phyloP scores from a whole-genome alignment of 352 stramenopile species.

The Phytophthora europaea region DNA sequence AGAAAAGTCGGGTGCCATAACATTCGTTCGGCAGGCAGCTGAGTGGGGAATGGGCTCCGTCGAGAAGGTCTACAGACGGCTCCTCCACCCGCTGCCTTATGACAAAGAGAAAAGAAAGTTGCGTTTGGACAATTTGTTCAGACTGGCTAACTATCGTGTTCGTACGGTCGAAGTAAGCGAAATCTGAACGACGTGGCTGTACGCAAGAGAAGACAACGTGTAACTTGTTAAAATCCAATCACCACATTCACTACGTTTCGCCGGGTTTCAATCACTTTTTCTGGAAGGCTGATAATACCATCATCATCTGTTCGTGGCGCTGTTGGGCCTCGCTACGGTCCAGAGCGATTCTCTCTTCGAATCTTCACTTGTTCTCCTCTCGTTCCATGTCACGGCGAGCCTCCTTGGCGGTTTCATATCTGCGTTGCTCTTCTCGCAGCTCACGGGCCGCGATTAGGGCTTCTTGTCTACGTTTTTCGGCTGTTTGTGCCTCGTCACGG shows the following conservation, averaged over 20 bases:
- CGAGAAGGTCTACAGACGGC: background rate
- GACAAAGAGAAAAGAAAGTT: background rate
- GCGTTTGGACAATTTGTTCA: background rate
- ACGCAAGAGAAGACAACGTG: background rate
- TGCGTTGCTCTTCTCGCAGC: too few relatives aligned
- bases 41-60: background rate
- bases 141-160: too few relatives aligned
- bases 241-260: too few relatives aligned
- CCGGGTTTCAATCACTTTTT: too few relatives aligned
- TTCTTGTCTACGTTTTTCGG: too few relatives aligned
- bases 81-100: background rate
- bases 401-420: too few relatives aligned
- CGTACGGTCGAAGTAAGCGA: background rate
- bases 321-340: background rate
- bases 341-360: background rate
- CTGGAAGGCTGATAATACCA: too few relatives aligned
- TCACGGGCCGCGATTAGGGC: too few relatives aligned
- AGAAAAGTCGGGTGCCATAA: background rate
- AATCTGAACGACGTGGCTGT: background rate
- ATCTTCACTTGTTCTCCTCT: constrained; percentile 6
- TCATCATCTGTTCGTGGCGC: constrained; percentile 19
- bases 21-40: background rate
- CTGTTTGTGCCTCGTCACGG: too few relatives aligned
- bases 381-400: too few relatives aligned
- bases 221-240: background rate